A percentile compares a stretch with the other conserved stretches of the same genome.
Evolutionary conservation across 2,329 filamentous ascomycete species (phyloP).

Genomic region (Aspergillus ibericus): DNA sequence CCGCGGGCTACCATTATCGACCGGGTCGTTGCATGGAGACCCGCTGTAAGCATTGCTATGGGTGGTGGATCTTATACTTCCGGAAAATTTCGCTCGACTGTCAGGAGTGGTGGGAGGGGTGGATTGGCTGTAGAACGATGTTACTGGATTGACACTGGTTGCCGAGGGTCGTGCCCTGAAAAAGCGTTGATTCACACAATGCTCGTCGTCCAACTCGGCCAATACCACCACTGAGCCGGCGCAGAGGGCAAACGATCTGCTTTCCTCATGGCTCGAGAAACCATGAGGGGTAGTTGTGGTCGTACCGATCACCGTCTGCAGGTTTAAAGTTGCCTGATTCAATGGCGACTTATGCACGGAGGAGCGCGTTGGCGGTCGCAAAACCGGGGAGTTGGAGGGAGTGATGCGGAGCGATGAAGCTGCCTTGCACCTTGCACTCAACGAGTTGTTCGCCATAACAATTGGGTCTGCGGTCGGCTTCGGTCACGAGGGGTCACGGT

Average conservation of each 20-base stretch:
- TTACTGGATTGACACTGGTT: conserved; percentile 65
- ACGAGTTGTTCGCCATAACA: conserved; percentile 40
- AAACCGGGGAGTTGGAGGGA: conserved; percentile 73
- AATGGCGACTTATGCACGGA: conserved; percentile 51
- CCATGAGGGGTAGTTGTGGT: conserved; percentile 82
- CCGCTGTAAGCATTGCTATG: conserved; percentile 43
- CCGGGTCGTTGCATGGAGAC: conserved; percentile 52
- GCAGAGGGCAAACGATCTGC: conserved; percentile 77
- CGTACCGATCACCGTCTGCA: conserved; percentile 86
- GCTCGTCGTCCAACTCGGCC: conserved; percentile 70
- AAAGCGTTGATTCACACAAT: conserved; percentile 73
- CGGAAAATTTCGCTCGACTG: conserved; percentile 60
- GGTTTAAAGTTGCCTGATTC: conserved; percentile 57
- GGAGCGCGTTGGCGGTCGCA: conserved; percentile 63
- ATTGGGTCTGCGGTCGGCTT: conserved; percentile 10
- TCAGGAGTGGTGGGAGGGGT: conserved; percentile 59
- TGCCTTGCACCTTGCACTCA: conserved; percentile 38
- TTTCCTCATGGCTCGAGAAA: conserved; percentile 76
- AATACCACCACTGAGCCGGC: conserved; percentile 93
- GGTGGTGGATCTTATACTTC: conserved; percentile 51
- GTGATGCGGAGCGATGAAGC: conserved; percentile 61
- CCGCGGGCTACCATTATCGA: conserved; percentile 63
- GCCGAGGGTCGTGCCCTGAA: conserved; percentile 77
- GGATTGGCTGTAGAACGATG: conserved; percentile 54
- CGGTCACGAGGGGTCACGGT: conserved; percentile 27